Base-by-base conservation (phyloP, 352 stramenopile species). In the Phytophthora hybrid region DNA sequence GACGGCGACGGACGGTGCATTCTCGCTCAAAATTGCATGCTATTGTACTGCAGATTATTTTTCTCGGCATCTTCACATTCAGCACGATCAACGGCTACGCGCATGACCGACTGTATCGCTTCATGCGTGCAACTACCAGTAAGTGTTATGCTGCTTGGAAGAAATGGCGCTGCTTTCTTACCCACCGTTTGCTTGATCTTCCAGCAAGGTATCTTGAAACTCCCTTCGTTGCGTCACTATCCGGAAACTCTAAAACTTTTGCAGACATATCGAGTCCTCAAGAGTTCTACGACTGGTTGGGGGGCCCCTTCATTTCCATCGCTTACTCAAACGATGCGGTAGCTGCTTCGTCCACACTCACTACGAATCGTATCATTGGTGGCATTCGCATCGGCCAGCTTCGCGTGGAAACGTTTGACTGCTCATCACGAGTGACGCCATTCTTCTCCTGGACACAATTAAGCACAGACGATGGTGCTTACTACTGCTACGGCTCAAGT, bases 351-450 rank as follows among this genome's bases (percentile, higher is more conserved):
- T 59, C 54, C 19, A 32, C 34, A 13, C 62, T 76, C 29, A 81
- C 49, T 23, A 85, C 67, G 32, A 70, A 70, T 31, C 77, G 51
- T 44, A 73, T 90, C 52, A 63, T 90, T 14, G 83, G 83, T 29
- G 81, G 70, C 18, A 73, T 89, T 46, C 77, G 79, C 31, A 74
- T 90, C 61, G 83, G 79, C 0, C 79, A 88, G 59, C 73, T 90
- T 13, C 79, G 83, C 16, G 81, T 85, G 21, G 6, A 71, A 16
- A 65, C 23, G 3, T 55, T 62, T 26, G 75, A 83, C 52, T 90
- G 83, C 61, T 80, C 81, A 8, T 66, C 63, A 37, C 69, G 81
- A 37, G 34, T 80, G 18, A 70, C 63, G 1, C 58, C 66, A 13
- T 90, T 78, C 62, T 81, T 83, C 23, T 62, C 57, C 8, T 60